Evolutionary conservation across 306 rosid species (phyloP), one percentile per base, ranked within the genome.

Genomic region (Trifolium subterraneum): DNA sequence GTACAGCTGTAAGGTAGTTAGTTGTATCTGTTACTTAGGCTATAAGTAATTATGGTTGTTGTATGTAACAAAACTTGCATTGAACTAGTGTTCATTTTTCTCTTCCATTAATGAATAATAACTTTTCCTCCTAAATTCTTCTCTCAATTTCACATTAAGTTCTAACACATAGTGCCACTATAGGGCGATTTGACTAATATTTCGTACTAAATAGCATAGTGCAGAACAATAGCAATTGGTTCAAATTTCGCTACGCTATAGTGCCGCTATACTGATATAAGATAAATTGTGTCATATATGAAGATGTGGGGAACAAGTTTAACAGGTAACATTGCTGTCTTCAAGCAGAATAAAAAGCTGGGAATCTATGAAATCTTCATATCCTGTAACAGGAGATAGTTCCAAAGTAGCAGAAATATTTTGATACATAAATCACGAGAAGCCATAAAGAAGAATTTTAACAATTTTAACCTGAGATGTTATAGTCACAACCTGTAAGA

Each of bases 401-500:
- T 13, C 19, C 64, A 19, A 15, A 27, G 64, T n/a, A 56, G 56
- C 47, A 44, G 74, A 56, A 59, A 59, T 14, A 27, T 59, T 59
- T 59, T 27, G 12, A 51, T 16, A 56, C 33, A 54, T 36, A 64
- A 47, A 42, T 45, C 74, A 55, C 14, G 19, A 35, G 52, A 70
- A 68, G 20, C 36, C 8, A 70, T 1, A 39, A 73, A 22, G 48
- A 78, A 20, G 6, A 8, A 14, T 14, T 55, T 39, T 2, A n/a
- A 71, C 8, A 14, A 47, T 11, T 13, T 11, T 15, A 31, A 73
- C 79, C 79, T 22, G 39, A 59, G 60, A 41, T 47, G 41, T 22
- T 42, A 18, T 14, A 4, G 27, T 54, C 78, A 45, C 41, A n/a
- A 41, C 60, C 8, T 56, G 16, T 66, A 68, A 77, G 69, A 67